phyloP scores from a whole-genome alignment of 2,329 filamentous ascomycete genomes.

The Hawksworthiomyces lignivorus region DNA sequence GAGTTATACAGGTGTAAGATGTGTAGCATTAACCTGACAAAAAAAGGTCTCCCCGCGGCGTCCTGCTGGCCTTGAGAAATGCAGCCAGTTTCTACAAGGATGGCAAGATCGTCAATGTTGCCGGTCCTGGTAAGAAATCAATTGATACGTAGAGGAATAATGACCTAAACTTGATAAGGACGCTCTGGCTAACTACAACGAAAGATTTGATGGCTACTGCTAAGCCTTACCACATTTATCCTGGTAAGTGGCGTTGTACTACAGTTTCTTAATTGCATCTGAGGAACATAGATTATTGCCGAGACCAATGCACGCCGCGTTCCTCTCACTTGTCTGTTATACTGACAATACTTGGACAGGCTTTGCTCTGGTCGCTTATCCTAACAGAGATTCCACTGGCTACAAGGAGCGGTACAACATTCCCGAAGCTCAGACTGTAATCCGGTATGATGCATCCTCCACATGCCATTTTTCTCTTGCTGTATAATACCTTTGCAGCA shows the following conservation, averaged over 20 bases:
- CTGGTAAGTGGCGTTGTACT: constrained; percentile 27
- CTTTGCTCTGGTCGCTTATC: constrained; percentile 87
- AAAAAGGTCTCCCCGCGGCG: constrained; percentile 61
- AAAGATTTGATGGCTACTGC: constrained; percentile 75
- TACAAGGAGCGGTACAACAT: constrained; percentile 89
- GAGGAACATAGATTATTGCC: background rate
- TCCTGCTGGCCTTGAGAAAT: constrained; percentile 80
- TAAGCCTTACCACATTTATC: constrained; percentile 87
- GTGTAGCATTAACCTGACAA: too few relatives aligned
- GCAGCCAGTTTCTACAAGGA: constrained; percentile 75
- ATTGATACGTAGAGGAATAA: too few relatives aligned
- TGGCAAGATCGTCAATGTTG: constrained; percentile 63
- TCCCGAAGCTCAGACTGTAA: constrained; percentile 80
- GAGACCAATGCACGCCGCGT: too few relatives aligned
- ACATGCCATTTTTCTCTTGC: too few relatives aligned
- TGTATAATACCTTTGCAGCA: too few relatives aligned
- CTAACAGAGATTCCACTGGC: constrained; percentile 80
- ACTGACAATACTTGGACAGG: constrained; percentile 33
- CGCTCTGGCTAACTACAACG: too few relatives aligned
- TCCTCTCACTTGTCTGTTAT: background rate
- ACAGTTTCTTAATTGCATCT: too few relatives aligned
- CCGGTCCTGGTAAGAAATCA: constrained; percentile 28
- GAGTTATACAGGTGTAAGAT: too few relatives aligned
- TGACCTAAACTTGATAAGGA: too few relatives aligned
- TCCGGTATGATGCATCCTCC: constrained; percentile 38